A percentile compares a stretch with the other conserved stretches of the same genome.
These are phyloP conservation scores for Penicillium malachiteum DNA, from an alignment of 495 filamentous ascomycete genomes.

Conservation along the genomic window DNA sequence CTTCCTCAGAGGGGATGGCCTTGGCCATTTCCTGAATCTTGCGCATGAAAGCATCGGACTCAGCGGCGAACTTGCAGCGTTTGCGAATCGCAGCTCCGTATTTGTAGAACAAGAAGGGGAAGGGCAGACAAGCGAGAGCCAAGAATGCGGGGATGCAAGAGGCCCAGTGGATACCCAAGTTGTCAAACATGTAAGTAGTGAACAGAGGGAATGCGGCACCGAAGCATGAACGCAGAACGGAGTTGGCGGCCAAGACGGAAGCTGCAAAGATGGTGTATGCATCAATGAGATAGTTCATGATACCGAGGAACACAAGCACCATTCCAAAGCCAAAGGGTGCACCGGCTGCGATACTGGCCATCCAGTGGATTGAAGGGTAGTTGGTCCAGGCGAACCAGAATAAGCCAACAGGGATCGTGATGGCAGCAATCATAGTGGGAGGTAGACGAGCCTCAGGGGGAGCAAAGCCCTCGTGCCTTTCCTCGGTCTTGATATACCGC, in stretches of 20 bases:
- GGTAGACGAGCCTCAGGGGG: slow-evolving; percentile 51
- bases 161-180: slow-evolving; percentile 81
- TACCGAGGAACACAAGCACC: slow-evolving; percentile 70
- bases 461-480: slow-evolving; percentile 39
- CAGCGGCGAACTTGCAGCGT: slow-evolving; percentile 72
- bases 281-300: slow-evolving; percentile 82
- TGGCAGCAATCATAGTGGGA: slow-evolving; percentile 41
- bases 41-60: slow-evolving; percentile 49
- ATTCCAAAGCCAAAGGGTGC: slow-evolving; percentile 74
- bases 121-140: slow-evolving; percentile 70
- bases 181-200: slow-evolving; percentile 72
- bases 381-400: slow-evolving; percentile 75
- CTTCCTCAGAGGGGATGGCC: not conserved
- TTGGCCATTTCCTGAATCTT: slow-evolving; percentile 36
- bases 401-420: slow-evolving; percentile 48
- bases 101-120: slow-evolving; percentile 78
- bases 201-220: slow-evolving; percentile 87
- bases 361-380: slow-evolving; percentile 66
- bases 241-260: slow-evolving; percentile 75
- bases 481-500: slow-evolving; percentile 40
- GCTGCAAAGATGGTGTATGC: slow-evolving; percentile 80
- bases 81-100: slow-evolving; percentile 66
- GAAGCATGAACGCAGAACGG: slow-evolving; percentile 66
- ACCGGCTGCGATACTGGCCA: slow-evolving; percentile 61
- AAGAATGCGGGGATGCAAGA: slow-evolving; percentile 76